A percentile compares a stretch with the other conserved stretches of the same genome.
Evolutionary conservation across 1,284 basidiomycete genomes (phyloP).

Genomic region (Cryptococcus amylolentus): DNA sequence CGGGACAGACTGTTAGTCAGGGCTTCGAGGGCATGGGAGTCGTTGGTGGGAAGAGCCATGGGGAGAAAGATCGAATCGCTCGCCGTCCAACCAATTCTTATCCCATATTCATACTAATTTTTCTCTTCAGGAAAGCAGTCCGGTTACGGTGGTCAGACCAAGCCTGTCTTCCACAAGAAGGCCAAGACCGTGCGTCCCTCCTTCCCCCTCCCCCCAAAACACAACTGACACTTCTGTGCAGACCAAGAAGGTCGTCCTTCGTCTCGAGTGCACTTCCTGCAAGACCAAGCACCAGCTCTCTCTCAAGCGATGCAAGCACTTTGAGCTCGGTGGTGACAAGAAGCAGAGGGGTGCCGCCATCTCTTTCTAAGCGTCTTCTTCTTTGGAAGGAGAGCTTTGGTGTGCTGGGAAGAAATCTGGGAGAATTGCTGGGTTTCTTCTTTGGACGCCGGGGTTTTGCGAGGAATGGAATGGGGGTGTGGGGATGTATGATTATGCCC

Average conservation of each 20-base stretch:
- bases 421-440: not conserved
- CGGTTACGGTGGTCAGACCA: constrained; percentile 99
- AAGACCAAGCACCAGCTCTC: constrained; percentile 97
- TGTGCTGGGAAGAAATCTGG: not conserved
- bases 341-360: constrained; percentile 62
- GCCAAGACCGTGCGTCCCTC: constrained; percentile 45
- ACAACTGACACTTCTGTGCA: constrained; percentile 11
- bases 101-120: not conserved
- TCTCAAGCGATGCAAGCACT: constrained; percentile 99
- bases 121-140: constrained; percentile 67
- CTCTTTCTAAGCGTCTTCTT: constrained; percentile 19
- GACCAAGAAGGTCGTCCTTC: constrained; percentile 98
- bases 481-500: constrained; percentile 10
- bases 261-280: constrained; percentile 96
- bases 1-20: not conserved
- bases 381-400: not conserved
- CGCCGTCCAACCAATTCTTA: not conserved
- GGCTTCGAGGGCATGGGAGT: not conserved
- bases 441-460: not conserved
- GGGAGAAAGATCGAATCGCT: not conserved
- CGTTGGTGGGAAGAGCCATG: not conserved
- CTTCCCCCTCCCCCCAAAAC: not conserved
- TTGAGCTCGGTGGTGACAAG: constrained; percentile 99
- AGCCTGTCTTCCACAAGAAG: constrained; percentile 96
- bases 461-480: not conserved